phyloP scores from a whole-genome alignment of 73 alveolate species.

The Paramecium bursaria region DNA sequence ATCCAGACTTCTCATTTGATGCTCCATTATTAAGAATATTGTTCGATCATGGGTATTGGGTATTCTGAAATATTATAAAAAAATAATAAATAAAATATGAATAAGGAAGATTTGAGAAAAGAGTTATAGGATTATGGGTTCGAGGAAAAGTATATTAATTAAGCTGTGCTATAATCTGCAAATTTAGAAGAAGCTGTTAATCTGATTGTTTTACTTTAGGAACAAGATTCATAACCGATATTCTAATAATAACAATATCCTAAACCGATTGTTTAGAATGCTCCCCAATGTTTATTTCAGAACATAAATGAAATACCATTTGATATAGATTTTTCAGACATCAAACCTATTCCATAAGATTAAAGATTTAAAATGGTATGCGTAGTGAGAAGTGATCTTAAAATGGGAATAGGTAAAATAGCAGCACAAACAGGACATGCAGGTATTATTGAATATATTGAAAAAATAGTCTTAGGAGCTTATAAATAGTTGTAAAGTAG shows the following conservation, averaged over 20 bases:
- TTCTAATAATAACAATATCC: background rate
- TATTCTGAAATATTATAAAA: no score
- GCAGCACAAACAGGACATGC: constrained; percentile 99
- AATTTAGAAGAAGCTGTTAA: constrained; percentile 67
- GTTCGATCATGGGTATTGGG: no score
- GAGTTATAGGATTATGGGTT: no score
- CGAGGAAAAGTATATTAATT: constrained; percentile 44
- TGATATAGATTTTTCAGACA: constrained; percentile 36
- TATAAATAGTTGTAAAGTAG: constrained; percentile 77
- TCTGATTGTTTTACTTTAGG: constrained; percentile 53
- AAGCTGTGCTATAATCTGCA: constrained; percentile 62
- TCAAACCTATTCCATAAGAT: constrained; percentile 27
- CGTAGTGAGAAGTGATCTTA: constrained; percentile 95
- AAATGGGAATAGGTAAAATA: constrained; percentile 98
- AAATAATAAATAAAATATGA: no score
- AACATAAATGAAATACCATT: constrained; percentile 13
- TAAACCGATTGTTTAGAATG: constrained; percentile 3
- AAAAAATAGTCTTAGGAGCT: constrained; percentile 65
- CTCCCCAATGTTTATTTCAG: constrained; percentile 41
- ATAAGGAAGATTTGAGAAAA: no score
- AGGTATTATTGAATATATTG: constrained; percentile 78
- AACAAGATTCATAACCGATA: constrained; percentile 1
- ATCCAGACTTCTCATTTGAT: no score
- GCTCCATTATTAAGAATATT: no score
- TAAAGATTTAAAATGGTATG: constrained; percentile 91